Conservation (phyloP, 208 protist genomes). For the Trypanosoma vivax region DNA sequence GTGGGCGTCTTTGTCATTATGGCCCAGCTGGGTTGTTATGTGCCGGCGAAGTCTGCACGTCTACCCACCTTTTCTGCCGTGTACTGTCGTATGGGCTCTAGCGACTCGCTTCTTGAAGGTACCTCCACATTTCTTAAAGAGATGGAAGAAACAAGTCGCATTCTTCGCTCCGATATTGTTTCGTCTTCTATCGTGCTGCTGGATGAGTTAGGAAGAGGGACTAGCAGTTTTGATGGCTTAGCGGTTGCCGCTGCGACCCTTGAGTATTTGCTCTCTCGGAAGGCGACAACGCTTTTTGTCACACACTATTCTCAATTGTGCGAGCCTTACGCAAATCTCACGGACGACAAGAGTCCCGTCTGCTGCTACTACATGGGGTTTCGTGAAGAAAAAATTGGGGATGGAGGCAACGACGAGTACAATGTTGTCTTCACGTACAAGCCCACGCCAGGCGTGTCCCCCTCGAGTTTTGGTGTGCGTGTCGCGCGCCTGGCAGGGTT, state of each 20-base stretch:
- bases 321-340: constrained; percentile 47
- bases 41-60: constrained; percentile 79
- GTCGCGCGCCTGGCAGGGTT: constrained; percentile 82
- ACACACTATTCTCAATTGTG: constrained; percentile 92
- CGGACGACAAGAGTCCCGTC: constrained; percentile 18
- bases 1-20: constrained; percentile 89
- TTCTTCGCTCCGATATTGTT: constrained; percentile 75
- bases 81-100: constrained; percentile 92
- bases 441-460: constrained; percentile 67
- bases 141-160: constrained; percentile 94
- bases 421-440: constrained; percentile 82
- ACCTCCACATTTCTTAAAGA: constrained; percentile 96
- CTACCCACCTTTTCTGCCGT: constrained; percentile 87
- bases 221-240: constrained; percentile 92
- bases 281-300: constrained; percentile 89
- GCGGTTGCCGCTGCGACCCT: constrained; percentile 91
- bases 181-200: constrained; percentile 89
- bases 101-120: constrained; percentile 88
- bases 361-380: constrained; percentile 86
- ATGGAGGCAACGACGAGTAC: constrained; percentile 26
- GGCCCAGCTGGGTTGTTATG: constrained; percentile 93
- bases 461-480: constrained; percentile 88
- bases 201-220: constrained; percentile 96
- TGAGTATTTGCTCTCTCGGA: constrained; percentile 67
- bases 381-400: constrained; percentile 80